phyloP scores from a whole-genome alignment of 176 grass and related monocot species.

The Lolium perenne region DNA sequence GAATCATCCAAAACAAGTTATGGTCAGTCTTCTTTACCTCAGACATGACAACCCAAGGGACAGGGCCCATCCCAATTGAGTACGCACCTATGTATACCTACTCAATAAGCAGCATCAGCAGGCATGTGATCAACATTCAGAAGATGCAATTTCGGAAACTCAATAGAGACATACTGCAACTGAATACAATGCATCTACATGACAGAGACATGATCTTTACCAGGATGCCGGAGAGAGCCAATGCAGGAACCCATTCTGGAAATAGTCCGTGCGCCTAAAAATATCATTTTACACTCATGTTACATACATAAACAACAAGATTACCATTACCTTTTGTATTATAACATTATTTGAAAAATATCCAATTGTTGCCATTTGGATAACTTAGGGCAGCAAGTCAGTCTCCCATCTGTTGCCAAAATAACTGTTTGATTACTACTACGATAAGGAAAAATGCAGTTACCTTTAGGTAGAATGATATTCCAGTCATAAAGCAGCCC shows the following conservation, averaged over 20 bases:
- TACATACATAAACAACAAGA: conserved; percentile 25
- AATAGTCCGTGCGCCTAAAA: conserved; percentile 60
- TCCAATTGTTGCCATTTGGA: neutral
- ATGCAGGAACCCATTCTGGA: conserved; percentile 54
- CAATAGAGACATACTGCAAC: neutral
- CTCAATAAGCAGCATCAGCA: conserved; percentile 24
- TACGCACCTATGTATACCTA: conserved; percentile 73
- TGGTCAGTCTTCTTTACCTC: conserved; percentile 55
- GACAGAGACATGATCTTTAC: conserved; percentile 38
- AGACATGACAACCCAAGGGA: conserved; percentile 90
- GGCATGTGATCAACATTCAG: neutral
- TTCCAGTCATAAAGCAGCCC: conserved; percentile 65
- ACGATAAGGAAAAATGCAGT: conserved; percentile 6
- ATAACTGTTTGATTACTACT: neutral
- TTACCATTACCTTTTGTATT: neutral
- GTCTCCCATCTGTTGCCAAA: neutral
- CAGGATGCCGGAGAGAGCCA: conserved; percentile 77
- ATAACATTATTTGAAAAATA: neutral
- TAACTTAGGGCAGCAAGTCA: neutral
- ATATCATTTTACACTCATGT: conserved; percentile 33
- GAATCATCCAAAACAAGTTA: neutral
- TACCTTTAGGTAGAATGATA: conserved; percentile 85
- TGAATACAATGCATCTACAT: neutral
- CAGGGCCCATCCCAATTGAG: conserved; percentile 88
- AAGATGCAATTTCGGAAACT: neutral